Base-by-base conservation (phyloP, 163 green algal genomes). In the Chlamydomonas reinhardtii region DNA sequence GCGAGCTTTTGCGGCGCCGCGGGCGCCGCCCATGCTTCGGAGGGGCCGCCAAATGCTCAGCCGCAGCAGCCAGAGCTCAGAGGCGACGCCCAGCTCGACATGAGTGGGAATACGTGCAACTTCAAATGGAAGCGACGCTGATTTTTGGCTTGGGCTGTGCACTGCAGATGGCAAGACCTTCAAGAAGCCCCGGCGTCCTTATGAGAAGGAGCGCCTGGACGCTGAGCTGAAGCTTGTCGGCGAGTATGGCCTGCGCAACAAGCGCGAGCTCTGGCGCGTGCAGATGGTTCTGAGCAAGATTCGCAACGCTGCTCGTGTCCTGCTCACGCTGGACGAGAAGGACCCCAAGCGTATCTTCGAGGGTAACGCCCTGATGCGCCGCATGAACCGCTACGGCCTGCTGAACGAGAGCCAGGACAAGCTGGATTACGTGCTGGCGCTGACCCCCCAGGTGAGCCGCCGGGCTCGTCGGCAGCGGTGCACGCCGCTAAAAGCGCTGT, bases 161-260 rank as follows among this genome's bases (percentile, higher is more conserved):
- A 65, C 4, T 92, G 91, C 93, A 98, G 95, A 98, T 93, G 95
- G 96, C 84, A 99, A 99, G 94, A 99, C 97, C 61, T 99, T 99
- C 93, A 99, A 99, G 94, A 99, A 99, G 96, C 98, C 98, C 39
- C 93, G 98, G 76, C 97, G 98, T 93, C 98, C 98, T 70, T 99
- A 99, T 91, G 98, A 99, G 97, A 99, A 99, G 97, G 98, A 99
- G 92, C 98, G 98, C 80, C 94, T 99, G 81, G 98, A 99, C 89
- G 92, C 93, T 64, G 98, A 99, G 95, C 93, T 99, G 92, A 99
- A 99, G 95, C 91, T 99, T 39, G 97, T 99, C 34, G 98, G 98
- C 88, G 98, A 99, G 94, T 99, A 98, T 87, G 98, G 98, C 75
- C 96, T 99, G 74, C 95, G 97, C 88, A 98, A 98, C 96, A 99